Base-by-base conservation (phyloP, 148 eudicot species). In the Rhododendron williamsianum region DNA sequence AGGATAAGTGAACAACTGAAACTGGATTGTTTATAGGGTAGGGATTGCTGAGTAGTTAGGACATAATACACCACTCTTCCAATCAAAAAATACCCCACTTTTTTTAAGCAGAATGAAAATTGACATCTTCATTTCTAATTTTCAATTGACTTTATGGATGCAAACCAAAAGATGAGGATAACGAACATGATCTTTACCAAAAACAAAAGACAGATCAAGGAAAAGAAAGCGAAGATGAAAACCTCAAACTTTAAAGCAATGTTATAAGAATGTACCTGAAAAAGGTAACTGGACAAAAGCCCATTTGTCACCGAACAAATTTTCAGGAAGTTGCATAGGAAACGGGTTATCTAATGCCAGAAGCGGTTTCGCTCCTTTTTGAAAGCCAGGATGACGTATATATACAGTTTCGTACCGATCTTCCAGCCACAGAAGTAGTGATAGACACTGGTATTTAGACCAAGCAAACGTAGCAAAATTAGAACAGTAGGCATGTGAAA, bases 231-330 rank as follows among this genome's bases (percentile, higher is more conserved):
- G 16, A 69, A 69, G 35, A 69, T 16, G 48, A 52, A 21, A 43
- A 30, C 41, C 46, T 27, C 33, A 30, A 46, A 23, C 10, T 46
- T n/a, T 35, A 8, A 35, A 38, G 11, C 21, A 13, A 67, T 63
- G 46, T 65, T 23, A 27, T 4, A 73, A 45, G 51, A 6, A 73
- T 63, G 67, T 87, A 96, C 99, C 98, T 90, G 97, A 91, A 88
- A 92, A 95, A 36, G 99, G 95, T 83, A 96, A 85, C 89, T 96
- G 99, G 23, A 96, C 99, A 84, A 96, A 96, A 84, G 99, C 98
- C 99, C 99, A 96, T 91, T 87, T 93, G 63, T 96, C 99, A 7
- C 99, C 99, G 86, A 93, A 91, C 84, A 96, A 84, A 87, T 93
- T 96, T 88, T 96, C 98, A 0, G 99, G 99, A 81, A 96, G 98